phyloP scores from a whole-genome alignment of 2,329 filamentous ascomycete genomes.

The Biscogniauxia marginata region DNA sequence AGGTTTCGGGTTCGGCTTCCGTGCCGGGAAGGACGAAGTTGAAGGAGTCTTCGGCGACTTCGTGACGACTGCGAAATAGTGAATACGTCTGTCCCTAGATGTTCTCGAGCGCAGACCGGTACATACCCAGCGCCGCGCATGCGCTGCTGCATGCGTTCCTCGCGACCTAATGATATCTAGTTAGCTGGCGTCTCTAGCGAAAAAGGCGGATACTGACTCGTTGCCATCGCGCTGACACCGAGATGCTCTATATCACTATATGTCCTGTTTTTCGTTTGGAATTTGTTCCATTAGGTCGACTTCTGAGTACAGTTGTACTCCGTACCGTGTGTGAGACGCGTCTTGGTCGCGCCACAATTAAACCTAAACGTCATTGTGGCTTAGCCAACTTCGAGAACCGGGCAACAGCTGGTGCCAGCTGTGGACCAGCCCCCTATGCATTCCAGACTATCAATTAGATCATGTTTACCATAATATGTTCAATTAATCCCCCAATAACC shows the following conservation, averaged over 20 bases:
- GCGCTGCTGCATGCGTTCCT: constrained; percentile 63
- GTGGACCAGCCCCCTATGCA: too few relatives aligned
- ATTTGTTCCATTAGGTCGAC: not conserved
- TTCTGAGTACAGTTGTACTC: not conserved
- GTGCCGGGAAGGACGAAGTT: constrained; percentile 46
- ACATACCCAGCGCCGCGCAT: constrained; percentile 63
- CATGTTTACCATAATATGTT: too few relatives aligned
- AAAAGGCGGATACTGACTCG: constrained; percentile 28
- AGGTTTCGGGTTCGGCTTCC: constrained; percentile 22
- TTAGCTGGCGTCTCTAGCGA: not conserved
- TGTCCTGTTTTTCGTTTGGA: not conserved
- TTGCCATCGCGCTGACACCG: constrained; percentile 29
- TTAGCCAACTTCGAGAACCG: not conserved
- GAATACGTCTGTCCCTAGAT: not conserved
- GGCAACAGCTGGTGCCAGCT: too few relatives aligned
- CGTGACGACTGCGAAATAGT: constrained; percentile 43
- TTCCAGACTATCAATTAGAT: too few relatives aligned
- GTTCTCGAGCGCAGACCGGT: not conserved
- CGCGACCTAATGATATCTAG: constrained; percentile 44
- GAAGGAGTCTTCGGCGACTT: constrained; percentile 61
- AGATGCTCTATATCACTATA: not conserved
- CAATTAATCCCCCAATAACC: too few relatives aligned
- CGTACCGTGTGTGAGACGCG: not conserved
- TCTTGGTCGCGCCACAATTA: not conserved
- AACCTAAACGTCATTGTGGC: not conserved